Evolutionary conservation across 805 yeast species (phyloP).

Genomic region (Kodamaea restingae): DNA sequence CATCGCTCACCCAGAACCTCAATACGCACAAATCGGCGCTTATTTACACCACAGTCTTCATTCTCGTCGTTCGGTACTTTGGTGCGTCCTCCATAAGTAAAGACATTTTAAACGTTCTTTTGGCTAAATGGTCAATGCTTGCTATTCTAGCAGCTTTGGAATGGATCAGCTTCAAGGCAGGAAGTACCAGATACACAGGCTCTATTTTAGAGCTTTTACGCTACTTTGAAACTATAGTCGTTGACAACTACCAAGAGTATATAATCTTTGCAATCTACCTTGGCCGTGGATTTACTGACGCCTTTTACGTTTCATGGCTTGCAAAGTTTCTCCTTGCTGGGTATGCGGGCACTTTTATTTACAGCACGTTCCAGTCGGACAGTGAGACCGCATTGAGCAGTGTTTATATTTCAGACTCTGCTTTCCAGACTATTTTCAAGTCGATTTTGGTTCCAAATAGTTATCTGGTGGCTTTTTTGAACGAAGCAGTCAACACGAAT

Average conservation of each 20-base stretch:
- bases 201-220: background rate
- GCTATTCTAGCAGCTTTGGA: background rate
- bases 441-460: slow-evolving; percentile 7
- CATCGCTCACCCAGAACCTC: slow-evolving; percentile 2
- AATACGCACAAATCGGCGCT: slow-evolving; percentile 3
- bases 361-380: slow-evolving; percentile 6
- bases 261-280: slow-evolving; percentile 3
- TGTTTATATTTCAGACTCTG: slow-evolving; percentile 1
- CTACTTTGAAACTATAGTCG: slow-evolving; percentile 1
- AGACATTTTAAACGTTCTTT: background rate
- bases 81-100: background rate
- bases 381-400: background rate
- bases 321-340: background rate
- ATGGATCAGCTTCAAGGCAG: background rate
- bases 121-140: background rate
- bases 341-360: slow-evolving; percentile 4
- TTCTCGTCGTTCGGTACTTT: background rate
- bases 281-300: background rate
- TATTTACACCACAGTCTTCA: background rate
- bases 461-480: background rate
- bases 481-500: background rate
- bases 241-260: slow-evolving; percentile 6
- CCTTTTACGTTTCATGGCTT: background rate
- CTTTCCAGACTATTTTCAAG: slow-evolving; percentile 5
- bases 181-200: background rate